phyloP scores from a whole-genome alignment of 805 yeast species.

The Starmerella khaoyaiensis region DNA sequence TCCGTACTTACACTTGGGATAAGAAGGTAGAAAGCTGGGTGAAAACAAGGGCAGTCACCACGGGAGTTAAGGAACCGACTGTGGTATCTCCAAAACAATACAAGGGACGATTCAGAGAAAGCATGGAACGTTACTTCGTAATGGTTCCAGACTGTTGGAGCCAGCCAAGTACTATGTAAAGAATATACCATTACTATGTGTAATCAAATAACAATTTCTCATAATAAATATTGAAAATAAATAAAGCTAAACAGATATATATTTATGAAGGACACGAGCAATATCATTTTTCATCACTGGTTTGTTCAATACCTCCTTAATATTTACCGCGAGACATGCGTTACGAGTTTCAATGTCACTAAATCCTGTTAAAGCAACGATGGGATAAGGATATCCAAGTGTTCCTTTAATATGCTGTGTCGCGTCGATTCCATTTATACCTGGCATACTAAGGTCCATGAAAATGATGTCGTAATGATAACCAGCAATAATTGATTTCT shows the following conservation, averaged over 20 bases:
- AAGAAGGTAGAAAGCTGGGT: constrained; percentile 98
- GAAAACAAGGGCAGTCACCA: constrained; percentile 81
- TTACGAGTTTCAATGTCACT: constrained; percentile 80
- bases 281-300: constrained; percentile 46
- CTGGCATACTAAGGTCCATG: constrained; percentile 28
- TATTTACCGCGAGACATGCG: constrained; percentile 69
- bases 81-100: constrained; percentile 95
- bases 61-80: constrained; percentile 86
- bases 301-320: constrained; percentile 77
- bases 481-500: constrained; percentile 32
- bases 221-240: background rate
- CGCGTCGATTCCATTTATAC: constrained; percentile 26
- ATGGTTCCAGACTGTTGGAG: constrained; percentile 72
- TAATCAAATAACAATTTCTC: no score
- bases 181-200: background rate
- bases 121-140: constrained; percentile 89
- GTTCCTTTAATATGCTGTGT: constrained; percentile 47
- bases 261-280: constrained; percentile 7
- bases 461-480: constrained; percentile 29
- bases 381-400: constrained; percentile 53
- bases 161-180: constrained; percentile 11
- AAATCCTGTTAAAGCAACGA: constrained; percentile 85
- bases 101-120: constrained; percentile 85
- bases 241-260: constrained; percentile 1
- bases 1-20: constrained; percentile 96